Percentiles rank a stretch among this genome's conserved stretches.
Conservation (phyloP, 1,284 basidiomycete genomes). For the Ganoderma meredithae region DNA sequence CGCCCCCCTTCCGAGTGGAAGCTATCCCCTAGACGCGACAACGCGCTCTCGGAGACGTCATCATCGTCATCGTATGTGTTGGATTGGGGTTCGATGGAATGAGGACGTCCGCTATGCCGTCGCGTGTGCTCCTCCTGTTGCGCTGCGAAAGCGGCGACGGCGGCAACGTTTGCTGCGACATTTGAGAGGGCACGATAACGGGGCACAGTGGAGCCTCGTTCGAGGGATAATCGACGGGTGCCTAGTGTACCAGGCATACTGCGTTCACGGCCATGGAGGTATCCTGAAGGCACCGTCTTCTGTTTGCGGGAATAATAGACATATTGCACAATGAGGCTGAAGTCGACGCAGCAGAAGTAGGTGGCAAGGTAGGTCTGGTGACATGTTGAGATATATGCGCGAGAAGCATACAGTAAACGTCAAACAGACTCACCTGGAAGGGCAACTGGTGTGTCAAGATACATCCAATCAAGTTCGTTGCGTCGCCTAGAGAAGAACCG, state of each 20-base stretch:
- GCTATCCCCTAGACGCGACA: constrained; percentile 68
- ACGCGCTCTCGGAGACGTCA: constrained; percentile 58
- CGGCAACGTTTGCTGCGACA: constrained; percentile 73
- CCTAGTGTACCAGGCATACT: constrained; percentile 50
- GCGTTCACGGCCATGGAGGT: constrained; percentile 51
- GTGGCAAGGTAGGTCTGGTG: constrained; percentile 84
- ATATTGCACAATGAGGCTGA: constrained; percentile 78
- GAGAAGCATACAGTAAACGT: constrained; percentile 3
- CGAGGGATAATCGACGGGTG: constrained; percentile 53
- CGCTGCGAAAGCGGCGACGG: constrained; percentile 68
- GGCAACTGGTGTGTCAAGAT: constrained; percentile 92
- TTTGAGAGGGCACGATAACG: constrained; percentile 74
- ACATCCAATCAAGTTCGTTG: constrained; percentile 91
- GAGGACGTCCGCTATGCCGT: constrained; percentile 33
- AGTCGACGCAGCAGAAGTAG: constrained; percentile 87
- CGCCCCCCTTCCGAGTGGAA: constrained; percentile 72
- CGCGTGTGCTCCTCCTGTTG: constrained; percentile 56
- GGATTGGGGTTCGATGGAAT: constrained; percentile 32
- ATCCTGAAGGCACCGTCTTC: constrained; percentile 43
- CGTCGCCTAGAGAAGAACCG: constrained; percentile 72
- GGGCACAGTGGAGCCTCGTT: constrained; percentile 51
- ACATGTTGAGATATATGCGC: constrained; percentile 11
- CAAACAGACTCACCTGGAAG: constrained; percentile 78
- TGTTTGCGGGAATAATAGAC: constrained; percentile 67
- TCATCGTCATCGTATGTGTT: constrained; percentile 50